Percentiles rank a stretch among this genome's conserved stretches.
These are phyloP conservation scores for Gossypioides kirkii DNA, from an alignment of 345 rosid species.

Conservation along the genomic window DNA sequence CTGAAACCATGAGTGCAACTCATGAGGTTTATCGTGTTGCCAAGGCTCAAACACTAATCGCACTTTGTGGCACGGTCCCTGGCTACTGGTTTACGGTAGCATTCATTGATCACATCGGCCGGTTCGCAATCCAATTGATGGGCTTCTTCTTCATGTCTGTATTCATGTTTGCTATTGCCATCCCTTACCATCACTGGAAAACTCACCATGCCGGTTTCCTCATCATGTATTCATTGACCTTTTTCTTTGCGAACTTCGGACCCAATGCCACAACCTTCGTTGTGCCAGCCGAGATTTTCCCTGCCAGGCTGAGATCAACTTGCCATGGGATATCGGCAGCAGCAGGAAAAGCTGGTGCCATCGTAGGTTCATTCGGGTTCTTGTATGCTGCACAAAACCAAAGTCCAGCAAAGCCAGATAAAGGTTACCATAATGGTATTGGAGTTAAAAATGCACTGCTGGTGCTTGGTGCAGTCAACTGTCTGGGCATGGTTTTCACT, in stretches of 20 bases:
- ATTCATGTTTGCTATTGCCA: constrained; percentile 48
- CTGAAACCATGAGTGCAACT: constrained; percentile 43
- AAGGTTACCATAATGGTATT: constrained; percentile 47
- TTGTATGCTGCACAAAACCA: constrained; percentile 42
- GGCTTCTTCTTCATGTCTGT: constrained; percentile 59
- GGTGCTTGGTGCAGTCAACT: constrained; percentile 37
- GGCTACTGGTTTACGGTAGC: constrained; percentile 54
- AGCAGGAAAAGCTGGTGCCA: constrained; percentile 48
- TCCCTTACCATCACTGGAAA: constrained; percentile 50
- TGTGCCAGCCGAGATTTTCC: constrained; percentile 54
- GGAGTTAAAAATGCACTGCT: constrained; percentile 44
- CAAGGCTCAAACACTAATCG: constrained; percentile 48
- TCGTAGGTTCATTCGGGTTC: constrained; percentile 48
- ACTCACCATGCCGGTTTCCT: constrained; percentile 40
- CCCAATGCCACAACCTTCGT: constrained; percentile 60
- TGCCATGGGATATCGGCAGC: constrained; percentile 59
- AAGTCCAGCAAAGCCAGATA: constrained; percentile 28
- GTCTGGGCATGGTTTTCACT: constrained; percentile 39
- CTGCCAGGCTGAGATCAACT: constrained; percentile 51
- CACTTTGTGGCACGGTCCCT: constrained; percentile 45
- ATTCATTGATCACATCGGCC: constrained; percentile 38
- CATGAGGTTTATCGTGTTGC: constrained; percentile 45
- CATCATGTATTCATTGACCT: constrained; percentile 38
- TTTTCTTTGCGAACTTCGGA: constrained; percentile 55
- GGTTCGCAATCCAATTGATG: constrained; percentile 46